Evolutionary conservation across 2,329 filamentous ascomycete species (phyloP), one percentile per base, ranked within the genome.

Genomic region (Sarocladiaceae sp.): DNA sequence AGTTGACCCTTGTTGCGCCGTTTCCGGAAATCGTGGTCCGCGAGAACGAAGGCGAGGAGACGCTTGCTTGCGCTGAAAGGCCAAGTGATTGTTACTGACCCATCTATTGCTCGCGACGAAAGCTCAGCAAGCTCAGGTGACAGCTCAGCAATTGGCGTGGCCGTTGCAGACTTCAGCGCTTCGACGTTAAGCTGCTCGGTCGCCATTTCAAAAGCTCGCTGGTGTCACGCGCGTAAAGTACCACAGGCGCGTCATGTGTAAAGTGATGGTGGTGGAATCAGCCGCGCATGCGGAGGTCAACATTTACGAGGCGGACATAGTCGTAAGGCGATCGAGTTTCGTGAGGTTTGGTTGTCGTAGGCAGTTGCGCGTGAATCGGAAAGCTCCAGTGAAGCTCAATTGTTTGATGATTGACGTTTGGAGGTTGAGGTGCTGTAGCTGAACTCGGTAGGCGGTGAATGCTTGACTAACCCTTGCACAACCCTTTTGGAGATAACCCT

Each of bases 21-120:
- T 49, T 93, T 76, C 46, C 89, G 86, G 62, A 92, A 88, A 66
- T 97, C 90, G 42, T 85, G 84, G 61, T 97, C 92, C 42, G 88
- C 88, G 29, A 97, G 79, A 18, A 95, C 79, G 49, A 97, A 84
- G 23, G 90, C 86, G 58, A 91, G 79, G 35, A 84, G 84, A 51
- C 80, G 81, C 26, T 80, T 87, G 23, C 90, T 83, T 20, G 87
- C 87, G 57, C 88, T 96, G 68, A 90, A 97, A 0, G 93, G 93
- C 92, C 93, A 97, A 53, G 90, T 84, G 31, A 97, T 82, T 8
- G 90, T 93, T 20, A 97, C 82, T 15, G 88, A 76, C 35, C 88
- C 91, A 53, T 82, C 78, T 28, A 96, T 69, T 12, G 73, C 71
- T 55, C 71, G 71, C 5, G 69, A 65, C 2, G 62, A 53, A 22